These are phyloP conservation scores for Microsporum audouinii DNA, from an alignment of 2,329 filamentous ascomycete species.

Conservation along the genomic window DNA sequence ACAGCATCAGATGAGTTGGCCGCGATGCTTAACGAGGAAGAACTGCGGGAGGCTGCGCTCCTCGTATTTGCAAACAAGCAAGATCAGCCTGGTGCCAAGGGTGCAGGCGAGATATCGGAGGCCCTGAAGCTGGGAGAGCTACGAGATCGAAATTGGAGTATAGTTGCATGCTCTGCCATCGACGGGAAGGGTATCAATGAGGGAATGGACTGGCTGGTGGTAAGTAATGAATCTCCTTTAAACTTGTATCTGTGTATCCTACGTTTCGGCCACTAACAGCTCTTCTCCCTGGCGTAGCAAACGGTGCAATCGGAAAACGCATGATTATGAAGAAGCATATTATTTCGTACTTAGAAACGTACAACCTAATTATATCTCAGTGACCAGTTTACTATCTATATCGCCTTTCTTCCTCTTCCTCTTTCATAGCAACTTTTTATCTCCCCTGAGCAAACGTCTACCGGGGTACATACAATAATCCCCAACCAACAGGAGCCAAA, in stretches of 20 bases:
- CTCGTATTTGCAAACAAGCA: constrained; percentile 99
- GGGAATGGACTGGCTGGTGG: constrained; percentile 98
- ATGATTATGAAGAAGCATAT: constrained; percentile 18
- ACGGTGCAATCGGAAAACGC: constrained; percentile 35
- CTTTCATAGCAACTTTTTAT: background rate
- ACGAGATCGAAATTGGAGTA: constrained; percentile 97
- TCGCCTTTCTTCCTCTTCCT: background rate
- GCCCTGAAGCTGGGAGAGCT: constrained; percentile 80
- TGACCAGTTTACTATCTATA: background rate
- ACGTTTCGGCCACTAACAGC: constrained; percentile 9
- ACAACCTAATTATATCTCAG: background rate
- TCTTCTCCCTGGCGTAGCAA: constrained; percentile 23
- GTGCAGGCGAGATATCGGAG: constrained; percentile 92
- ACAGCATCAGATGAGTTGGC: constrained; percentile 87
- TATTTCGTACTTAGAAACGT: background rate
- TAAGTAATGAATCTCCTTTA: constrained; percentile 35
- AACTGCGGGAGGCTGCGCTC: constrained; percentile 81
- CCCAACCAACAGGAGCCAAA: background rate
- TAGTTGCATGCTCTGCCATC: constrained; percentile 92
- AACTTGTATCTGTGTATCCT: background rate
- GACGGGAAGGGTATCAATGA: constrained; percentile 90
- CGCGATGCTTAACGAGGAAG: constrained; percentile 94
- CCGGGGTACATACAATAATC: background rate
- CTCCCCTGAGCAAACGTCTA: background rate
- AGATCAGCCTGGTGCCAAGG: constrained; percentile 92